Conservation (phyloP, 2,329 filamentous ascomycete species). For the Diaporthe sp. region DNA sequence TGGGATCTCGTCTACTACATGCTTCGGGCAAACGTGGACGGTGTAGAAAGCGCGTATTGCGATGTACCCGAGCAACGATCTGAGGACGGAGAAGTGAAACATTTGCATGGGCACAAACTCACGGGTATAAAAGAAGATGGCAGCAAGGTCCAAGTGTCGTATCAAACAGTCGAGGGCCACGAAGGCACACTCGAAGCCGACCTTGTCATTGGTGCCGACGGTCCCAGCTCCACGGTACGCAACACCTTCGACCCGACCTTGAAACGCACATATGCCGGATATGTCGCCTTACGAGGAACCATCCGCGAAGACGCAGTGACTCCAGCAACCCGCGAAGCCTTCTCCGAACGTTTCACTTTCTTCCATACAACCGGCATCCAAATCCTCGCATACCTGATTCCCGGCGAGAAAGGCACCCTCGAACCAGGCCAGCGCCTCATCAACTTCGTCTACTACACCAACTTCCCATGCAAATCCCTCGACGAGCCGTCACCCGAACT, state of each 20-base stretch:
- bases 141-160: conserved; percentile 44
- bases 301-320: conserved; percentile 51
- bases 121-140: conserved; percentile 42
- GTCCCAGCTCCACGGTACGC: conserved; percentile 52
- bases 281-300: conserved; percentile 55
- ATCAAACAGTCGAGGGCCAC: conserved; percentile 45
- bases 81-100: conserved; percentile 43
- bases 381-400: conserved; percentile 55
- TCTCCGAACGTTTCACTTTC: conserved; percentile 52
- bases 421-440: conserved; percentile 51
- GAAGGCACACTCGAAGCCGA: conserved; percentile 46
- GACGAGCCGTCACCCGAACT: conserved; percentile 43
- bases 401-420: conserved; percentile 49
- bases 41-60: conserved; percentile 45
- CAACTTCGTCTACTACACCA: conserved; percentile 59
- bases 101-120: conserved; percentile 48
- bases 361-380: conserved; percentile 51
- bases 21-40: conserved; percentile 57
- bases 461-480: conserved; percentile 42
- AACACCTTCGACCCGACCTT: conserved; percentile 44
- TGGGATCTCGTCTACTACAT: conserved; percentile 59
- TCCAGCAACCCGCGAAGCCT: conserved; percentile 44
- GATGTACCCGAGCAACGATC: conserved; percentile 41
- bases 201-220: conserved; percentile 56
- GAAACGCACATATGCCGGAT: conserved; percentile 49